These are phyloP conservation scores for Gardenia jasminoides DNA, from an alignment of 257 asterid genomes.

Conservation along the genomic window DNA sequence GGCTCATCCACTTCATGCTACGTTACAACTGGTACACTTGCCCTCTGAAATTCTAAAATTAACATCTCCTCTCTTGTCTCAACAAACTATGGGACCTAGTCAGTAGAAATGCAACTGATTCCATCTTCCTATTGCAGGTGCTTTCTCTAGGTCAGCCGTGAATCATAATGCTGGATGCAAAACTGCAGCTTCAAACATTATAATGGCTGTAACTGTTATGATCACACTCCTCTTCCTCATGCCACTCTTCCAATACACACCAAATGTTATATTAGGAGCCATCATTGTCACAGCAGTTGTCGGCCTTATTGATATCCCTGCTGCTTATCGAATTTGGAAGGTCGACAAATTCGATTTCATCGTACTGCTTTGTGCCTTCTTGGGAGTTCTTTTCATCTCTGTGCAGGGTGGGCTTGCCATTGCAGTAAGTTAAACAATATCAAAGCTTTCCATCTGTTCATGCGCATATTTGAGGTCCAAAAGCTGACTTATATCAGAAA, in stretches of 20 bases:
- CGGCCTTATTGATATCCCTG: constrained; percentile 80
- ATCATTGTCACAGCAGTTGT: constrained; percentile 82
- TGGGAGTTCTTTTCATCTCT: constrained; percentile 79
- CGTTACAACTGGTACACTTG: constrained; percentile 62
- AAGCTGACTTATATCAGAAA: not conserved
- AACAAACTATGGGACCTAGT: not conserved
- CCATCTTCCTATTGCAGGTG: constrained; percentile 35
- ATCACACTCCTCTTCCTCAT: constrained; percentile 81
- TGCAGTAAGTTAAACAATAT: constrained; percentile 45
- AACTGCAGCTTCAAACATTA: constrained; percentile 72
- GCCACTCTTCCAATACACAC: constrained; percentile 92
- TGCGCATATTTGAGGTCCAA: not conserved
- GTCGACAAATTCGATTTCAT: constrained; percentile 76
- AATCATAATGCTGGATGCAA: constrained; percentile 92
- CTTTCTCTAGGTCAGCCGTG: constrained; percentile 92
- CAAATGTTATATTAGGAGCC: constrained; percentile 77
- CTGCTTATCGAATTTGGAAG: constrained; percentile 77
- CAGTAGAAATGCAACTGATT: not conserved
- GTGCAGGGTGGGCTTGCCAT: constrained; percentile 77
- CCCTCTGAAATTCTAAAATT: not conserved
- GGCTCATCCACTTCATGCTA: constrained; percentile 90
- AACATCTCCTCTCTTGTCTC: not conserved
- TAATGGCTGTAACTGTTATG: constrained; percentile 86
- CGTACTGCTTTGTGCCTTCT: constrained; percentile 66
- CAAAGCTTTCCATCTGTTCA: not conserved